These are phyloP conservation scores for Ogataea zsoltii DNA, from an alignment of 805 yeast species.

Conservation along the genomic window DNA sequence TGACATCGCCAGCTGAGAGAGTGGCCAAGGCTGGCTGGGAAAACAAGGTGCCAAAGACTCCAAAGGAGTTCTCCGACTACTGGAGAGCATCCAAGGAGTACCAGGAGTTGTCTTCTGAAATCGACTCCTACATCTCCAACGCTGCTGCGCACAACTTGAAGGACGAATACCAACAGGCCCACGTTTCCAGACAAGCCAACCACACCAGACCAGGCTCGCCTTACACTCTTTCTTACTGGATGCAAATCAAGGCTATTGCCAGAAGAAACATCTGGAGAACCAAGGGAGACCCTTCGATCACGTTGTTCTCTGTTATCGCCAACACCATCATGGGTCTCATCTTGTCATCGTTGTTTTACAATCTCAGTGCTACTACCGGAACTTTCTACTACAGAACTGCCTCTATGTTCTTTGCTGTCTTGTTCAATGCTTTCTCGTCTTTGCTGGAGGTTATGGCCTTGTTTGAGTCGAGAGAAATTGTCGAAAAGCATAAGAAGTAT, in stretches of 20 bases:
- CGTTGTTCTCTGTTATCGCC: slow-evolving; percentile 42
- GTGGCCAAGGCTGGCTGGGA: slow-evolving; percentile 34
- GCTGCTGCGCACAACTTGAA: slow-evolving; percentile 11
- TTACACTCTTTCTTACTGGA: slow-evolving; percentile 48
- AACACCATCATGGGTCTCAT: slow-evolving; percentile 53
- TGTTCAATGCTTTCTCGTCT: slow-evolving; percentile 61
- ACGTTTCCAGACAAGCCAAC: slow-evolving; percentile 52
- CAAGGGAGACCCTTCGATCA: slow-evolving; percentile 49
- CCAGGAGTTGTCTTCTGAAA: slow-evolving; percentile 32
- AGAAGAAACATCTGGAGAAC: slow-evolving; percentile 50
- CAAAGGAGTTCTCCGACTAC: slow-evolving; percentile 39
- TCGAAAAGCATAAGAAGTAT: slow-evolving; percentile 56
- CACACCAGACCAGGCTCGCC: slow-evolving; percentile 47
- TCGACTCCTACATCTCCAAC: slow-evolving; percentile 33
- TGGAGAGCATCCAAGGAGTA: slow-evolving; percentile 38
- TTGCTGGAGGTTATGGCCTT: slow-evolving; percentile 55
- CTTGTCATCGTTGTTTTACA: slow-evolving; percentile 56
- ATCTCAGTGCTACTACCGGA: slow-evolving; percentile 39
- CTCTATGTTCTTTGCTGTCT: slow-evolving; percentile 61
- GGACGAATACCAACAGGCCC: slow-evolving; percentile 36
- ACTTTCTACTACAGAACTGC: slow-evolving; percentile 58
- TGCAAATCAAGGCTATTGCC: slow-evolving; percentile 51
- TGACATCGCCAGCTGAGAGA: slow-evolving; percentile 33
- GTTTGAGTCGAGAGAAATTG: slow-evolving; percentile 54
- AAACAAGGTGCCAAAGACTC: slow-evolving; percentile 38